These are phyloP conservation scores for Tuber umbilicatum DNA, from an alignment of 495 filamentous ascomycete genomes.

Conservation along the genomic window DNA sequence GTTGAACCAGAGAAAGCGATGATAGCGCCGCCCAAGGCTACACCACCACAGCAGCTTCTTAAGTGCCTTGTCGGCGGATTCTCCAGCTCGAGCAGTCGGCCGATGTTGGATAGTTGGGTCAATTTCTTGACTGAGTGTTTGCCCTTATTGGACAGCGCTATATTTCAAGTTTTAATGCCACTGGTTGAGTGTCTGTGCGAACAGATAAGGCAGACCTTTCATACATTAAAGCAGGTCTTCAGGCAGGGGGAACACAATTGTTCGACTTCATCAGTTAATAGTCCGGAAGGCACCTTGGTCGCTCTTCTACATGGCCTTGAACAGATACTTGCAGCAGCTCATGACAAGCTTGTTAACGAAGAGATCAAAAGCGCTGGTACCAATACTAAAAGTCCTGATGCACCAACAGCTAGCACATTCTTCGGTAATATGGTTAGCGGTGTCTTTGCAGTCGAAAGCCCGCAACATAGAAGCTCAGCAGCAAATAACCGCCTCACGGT, in stretches of 20 bases:
- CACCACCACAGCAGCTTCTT: slow-evolving; percentile 66
- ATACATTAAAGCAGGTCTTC: slow-evolving; percentile 55
- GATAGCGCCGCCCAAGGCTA: slow-evolving; percentile 44
- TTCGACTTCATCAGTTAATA: slow-evolving; percentile 30
- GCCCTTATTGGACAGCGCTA: slow-evolving; percentile 69
- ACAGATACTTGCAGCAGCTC: slow-evolving; percentile 76
- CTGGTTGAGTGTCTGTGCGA: slow-evolving; percentile 81
- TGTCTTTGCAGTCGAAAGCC: slow-evolving; percentile 73
- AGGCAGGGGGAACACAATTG: slow-evolving; percentile 40
- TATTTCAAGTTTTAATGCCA: slow-evolving; percentile 84
- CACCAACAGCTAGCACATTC: slow-evolving; percentile 65
- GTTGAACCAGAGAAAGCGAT: slow-evolving; percentile 30
- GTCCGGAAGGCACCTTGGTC: slow-evolving; percentile 64
- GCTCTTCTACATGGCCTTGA: slow-evolving; percentile 82
- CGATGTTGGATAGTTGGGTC: slow-evolving; percentile 85
- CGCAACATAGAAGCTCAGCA: slow-evolving; percentile 63
- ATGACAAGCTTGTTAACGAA: slow-evolving; percentile 72
- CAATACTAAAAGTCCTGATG: slow-evolving; percentile 69
- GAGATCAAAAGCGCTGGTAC: slow-evolving; percentile 56
- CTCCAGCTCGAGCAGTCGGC: slow-evolving; percentile 63
- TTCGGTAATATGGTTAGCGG: slow-evolving; percentile 97
- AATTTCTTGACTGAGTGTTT: slow-evolving; percentile 76
- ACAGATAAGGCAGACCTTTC: slow-evolving; percentile 65
- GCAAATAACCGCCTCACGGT: slow-evolving; percentile 94
- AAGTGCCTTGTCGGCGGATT: slow-evolving; percentile 79